Evolutionary conservation across 1,284 basidiomycete species (phyloP).

Genomic region (Pseudozyma sp.): DNA sequence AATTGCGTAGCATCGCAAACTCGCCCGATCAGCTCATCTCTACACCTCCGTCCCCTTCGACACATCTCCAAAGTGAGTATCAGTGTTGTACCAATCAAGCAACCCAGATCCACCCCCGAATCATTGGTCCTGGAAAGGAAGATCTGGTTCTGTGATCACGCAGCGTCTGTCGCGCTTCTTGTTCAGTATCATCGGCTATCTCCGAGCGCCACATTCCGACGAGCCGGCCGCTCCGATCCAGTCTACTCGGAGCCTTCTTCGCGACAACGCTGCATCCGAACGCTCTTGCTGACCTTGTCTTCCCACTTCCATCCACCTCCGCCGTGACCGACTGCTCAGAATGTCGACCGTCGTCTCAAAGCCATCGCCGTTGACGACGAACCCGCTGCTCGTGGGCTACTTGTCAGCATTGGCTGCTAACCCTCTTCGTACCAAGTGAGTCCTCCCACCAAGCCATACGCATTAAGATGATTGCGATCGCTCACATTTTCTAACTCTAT

Average conservation of each 20-base stretch:
- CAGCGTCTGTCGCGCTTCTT: background rate
- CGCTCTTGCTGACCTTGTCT: constrained; percentile 2
- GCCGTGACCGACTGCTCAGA: background rate
- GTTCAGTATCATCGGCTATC: constrained; percentile 1
- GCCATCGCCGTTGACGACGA: constrained; percentile 41
- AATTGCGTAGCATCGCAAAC: background rate
- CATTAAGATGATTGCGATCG: no score
- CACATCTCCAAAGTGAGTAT: background rate
- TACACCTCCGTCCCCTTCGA: background rate
- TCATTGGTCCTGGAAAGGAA: no score
- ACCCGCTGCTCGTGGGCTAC: constrained; percentile 53
- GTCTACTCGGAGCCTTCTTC: background rate
- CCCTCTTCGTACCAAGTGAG: constrained; percentile 59
- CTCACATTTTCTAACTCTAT: background rate
- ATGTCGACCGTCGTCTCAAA: constrained; percentile 47
- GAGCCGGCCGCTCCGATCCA: background rate
- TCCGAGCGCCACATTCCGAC: constrained; percentile 7
- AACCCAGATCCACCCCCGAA: no score
- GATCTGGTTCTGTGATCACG: background rate
- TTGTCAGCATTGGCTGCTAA: constrained; percentile 56
- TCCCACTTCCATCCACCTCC: background rate
- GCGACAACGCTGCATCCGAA: background rate
- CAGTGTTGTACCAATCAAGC: no score
- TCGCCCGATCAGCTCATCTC: background rate
- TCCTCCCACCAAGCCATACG: background rate